Conservation (phyloP, 1,284 basidiomycete genomes). For the Sanghuangporus baumii region DNA sequence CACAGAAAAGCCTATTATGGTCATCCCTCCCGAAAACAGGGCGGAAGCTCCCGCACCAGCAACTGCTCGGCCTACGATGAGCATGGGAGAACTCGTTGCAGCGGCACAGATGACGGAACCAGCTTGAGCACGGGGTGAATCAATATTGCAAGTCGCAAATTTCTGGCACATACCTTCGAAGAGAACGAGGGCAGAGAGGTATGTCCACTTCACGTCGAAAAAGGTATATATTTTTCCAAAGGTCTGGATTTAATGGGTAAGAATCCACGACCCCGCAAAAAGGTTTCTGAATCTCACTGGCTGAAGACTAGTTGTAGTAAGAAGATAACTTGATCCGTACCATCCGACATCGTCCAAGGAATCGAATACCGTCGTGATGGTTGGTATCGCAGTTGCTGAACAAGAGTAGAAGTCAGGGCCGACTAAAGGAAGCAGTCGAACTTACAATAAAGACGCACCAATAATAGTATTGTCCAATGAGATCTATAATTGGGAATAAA, state of each 20-base stretch:
- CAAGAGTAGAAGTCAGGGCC: not conserved
- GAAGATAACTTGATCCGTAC: conserved; percentile 30
- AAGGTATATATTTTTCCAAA: conserved; percentile 21
- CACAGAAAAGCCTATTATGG: conserved; percentile 36
- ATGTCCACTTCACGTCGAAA: conserved; percentile 26
- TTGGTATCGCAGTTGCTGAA: conserved; percentile 31
- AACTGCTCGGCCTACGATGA: conserved; percentile 41
- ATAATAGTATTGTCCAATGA: conserved; percentile 36
- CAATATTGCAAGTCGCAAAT: not conserved
- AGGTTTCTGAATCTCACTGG: conserved; percentile 4
- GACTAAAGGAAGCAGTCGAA: not conserved
- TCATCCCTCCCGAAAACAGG: conserved; percentile 34
- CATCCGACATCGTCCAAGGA: conserved; percentile 18
- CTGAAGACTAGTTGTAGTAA: conserved; percentile 25
- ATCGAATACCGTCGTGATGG: conserved; percentile 26
- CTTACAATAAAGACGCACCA: conserved; percentile 4
- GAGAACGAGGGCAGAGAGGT: conserved; percentile 28
- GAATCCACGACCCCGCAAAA: not conserved
- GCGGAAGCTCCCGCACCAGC: conserved; percentile 43
- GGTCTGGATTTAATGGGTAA: not conserved
- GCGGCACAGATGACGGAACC: conserved; percentile 31
- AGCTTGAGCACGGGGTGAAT: conserved; percentile 17
- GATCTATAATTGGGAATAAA: conserved; percentile 14
- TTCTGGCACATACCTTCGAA: conserved; percentile 24
- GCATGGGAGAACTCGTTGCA: conserved; percentile 35